Evolutionary conservation across 371 early-diverging fungal genomes (phyloP), one percentile per base, ranked within the genome.

Genomic region (Mortierella sp.): DNA sequence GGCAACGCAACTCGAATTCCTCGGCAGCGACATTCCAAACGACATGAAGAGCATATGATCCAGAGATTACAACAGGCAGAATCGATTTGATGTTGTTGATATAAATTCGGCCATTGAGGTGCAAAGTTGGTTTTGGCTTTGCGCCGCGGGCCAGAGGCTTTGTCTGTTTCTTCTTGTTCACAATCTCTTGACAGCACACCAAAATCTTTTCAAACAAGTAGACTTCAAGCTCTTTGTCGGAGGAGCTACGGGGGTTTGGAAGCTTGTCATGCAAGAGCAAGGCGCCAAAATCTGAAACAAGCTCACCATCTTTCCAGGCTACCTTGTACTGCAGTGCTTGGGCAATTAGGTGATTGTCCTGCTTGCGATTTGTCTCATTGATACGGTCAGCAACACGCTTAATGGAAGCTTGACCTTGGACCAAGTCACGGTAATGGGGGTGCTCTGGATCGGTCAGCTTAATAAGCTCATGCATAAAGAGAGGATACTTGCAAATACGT

Each of bases 401-500:
- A 74, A 97, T 93, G 12, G 94, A 88, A 17, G 89, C 89, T 32
- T 93, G 84, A 42, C 96, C 97, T 8, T 89, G 85, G 47, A 90
- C 85, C 69, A 97, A 86, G 79, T 97, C 98, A 19, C 87, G 72
- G 75, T 88, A 89, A 74, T 91, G 86, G 1, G 93, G 91, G 75
- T 93, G 92, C 19, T 88, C 82, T 35, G 86, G 84, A 58, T 93
- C 85, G 26, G 93, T 92, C 71, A 89, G 88, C 83, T 95, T 96
- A 76, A 95, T 85, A 62, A 98, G 89, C 75, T 97, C 95, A 64
- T 90, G 86, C 73, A 98, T 87, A 55, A 97, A 89, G 32, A 97
- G 86, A 26, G 97, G 96, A 84, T 98, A 99, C 87, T 96, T 97
- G 88, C 97, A 96, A 67, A 98, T 93, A 66, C 99, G 92, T 85